A percentile compares a stretch with the other conserved stretches of the same genome.
Conservation (phyloP, 768 basidiomycete genomes). For the Lepiota subincarnata region DNA sequence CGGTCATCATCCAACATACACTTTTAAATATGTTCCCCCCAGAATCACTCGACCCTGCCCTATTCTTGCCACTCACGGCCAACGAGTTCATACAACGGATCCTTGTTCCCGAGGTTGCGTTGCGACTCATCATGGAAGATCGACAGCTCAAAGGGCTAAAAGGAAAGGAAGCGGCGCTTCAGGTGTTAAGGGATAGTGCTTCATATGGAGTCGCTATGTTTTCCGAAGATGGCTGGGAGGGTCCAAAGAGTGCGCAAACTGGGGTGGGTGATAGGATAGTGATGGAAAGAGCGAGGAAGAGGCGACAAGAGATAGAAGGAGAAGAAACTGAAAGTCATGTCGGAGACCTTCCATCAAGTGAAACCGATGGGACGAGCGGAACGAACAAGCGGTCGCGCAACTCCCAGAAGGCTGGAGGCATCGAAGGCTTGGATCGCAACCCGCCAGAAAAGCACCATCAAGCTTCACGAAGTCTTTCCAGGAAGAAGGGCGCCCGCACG, state of each 20-base stretch:
- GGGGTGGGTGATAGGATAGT: conserved; percentile 46
- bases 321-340: conserved; percentile 30
- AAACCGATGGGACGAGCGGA: conserved; percentile 3
- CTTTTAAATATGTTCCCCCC: conserved; percentile 75
- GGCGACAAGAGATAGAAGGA: conserved; percentile 44
- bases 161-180: conserved; percentile 42
- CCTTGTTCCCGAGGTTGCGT: conserved; percentile 86
- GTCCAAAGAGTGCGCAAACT: conserved; percentile 19
- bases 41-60: conserved; percentile 44
- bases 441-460: neutral
- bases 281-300: conserved; percentile 50
- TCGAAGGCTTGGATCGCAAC: neutral
- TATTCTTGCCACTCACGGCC: conserved; percentile 60
- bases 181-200: conserved; percentile 68
- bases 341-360: conserved; percentile 4
- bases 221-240: conserved; percentile 53
- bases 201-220: conserved; percentile 86
- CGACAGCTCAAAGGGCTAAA: conserved; percentile 38
- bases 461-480: neutral
- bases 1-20: conserved; percentile 73
- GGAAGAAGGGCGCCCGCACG: neutral
- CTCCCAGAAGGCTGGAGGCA: conserved; percentile 8
- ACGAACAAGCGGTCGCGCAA: conserved; percentile 3
- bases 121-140: conserved; percentile 81
- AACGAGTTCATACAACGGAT: conserved; percentile 79